Evolutionary conservation across 176 grass and related monocot genomes (phyloP), one percentile per base, ranked within the genome.

Genomic region (Olyra latifolia): DNA sequence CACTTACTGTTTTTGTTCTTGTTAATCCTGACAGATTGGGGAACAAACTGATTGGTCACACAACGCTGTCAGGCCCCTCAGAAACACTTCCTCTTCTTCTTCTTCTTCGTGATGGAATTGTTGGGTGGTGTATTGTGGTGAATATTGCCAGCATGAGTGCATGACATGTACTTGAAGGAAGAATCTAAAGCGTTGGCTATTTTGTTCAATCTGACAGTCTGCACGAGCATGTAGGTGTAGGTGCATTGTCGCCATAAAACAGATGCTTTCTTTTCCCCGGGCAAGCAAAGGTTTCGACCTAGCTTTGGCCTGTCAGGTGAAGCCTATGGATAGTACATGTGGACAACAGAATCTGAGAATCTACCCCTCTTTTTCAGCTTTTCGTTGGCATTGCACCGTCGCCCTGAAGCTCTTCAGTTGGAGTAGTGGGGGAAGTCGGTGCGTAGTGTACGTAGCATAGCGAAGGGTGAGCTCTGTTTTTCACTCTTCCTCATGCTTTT

Each of bases 231-330:
- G 24, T 41, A 16, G 32, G 5, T 62, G 74, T 12, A 49, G 78
- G 49, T 80, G 25, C 38, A 30, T 42, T 29, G 78, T 80, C 64
- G 17, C 63, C 78, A 69, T 40, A 23, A 40, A 23, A 40, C 62
- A 44, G 22, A 43, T 25, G 64, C 8, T 69, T 69, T 69, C 64
- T 71, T 71, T 47, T 49, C 3, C 65, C 24, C 0, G 11, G 50
- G 65, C 7, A 80, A 80, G 78, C 65, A 80, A 80, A 80, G 65
- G 64, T 10, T 10, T 20, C 41, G 17, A 45, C 6, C 50, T 80
- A 11, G 57, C 22, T 53, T 50, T 57, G 71, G 20, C 16, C 50
- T 57, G 71, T 41, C 71, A 55, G 47, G 7, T 3, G 17, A 1
- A 25, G n/a, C n/a, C n/a, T n/a, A n/a, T n/a, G n/a, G n/a, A n/a